phyloP scores from a whole-genome alignment of 169 alveolate species.

The Eimeria zaria region DNA sequence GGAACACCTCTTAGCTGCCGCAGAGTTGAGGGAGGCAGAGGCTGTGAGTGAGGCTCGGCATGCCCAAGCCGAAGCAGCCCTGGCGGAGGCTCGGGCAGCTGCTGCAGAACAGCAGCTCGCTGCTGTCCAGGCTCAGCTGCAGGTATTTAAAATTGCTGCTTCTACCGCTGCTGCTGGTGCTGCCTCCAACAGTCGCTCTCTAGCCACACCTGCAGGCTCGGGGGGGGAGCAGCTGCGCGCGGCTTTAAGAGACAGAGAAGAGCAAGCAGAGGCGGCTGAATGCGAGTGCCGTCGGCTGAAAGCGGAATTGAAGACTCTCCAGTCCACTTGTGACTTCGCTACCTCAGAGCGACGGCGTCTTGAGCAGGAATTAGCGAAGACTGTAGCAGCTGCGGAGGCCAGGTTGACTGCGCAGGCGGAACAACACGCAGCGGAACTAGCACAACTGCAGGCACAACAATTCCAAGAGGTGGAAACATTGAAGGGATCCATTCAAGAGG shows the following conservation, averaged over 20 bases:
- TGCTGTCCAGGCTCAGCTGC: conserved; percentile 9
- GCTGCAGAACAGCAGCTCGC: conserved; percentile 22
- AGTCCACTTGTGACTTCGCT: conserved; percentile 7
- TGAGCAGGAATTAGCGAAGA: conserved; percentile 17
- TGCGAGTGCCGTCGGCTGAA: conserved; percentile 7
- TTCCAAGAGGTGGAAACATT: background rate
- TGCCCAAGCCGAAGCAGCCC: conserved; percentile 29
- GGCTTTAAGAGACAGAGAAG: conserved; percentile 28
- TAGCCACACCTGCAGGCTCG: background rate
- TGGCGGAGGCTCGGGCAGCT: conserved; percentile 63
- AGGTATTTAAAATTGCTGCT: background rate
- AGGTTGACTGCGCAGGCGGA: conserved; percentile 15
- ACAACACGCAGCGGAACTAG: conserved; percentile 16
- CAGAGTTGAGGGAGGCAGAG: conserved; percentile 65
- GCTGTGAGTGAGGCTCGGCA: conserved; percentile 66
- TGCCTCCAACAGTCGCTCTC: background rate
- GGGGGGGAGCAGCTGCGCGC: conserved; percentile 3
- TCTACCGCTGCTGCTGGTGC: background rate
- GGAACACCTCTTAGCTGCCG: conserved; percentile 4
- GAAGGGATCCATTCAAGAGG: conserved; percentile 9
- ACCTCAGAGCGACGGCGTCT: background rate
- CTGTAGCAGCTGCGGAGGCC: conserved; percentile 19
- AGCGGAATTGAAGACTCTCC: background rate
- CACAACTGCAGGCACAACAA: conserved; percentile 32
- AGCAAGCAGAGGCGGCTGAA: conserved; percentile 44